These are phyloP conservation scores for Pichia californica DNA, from an alignment of 805 yeast species.

Conservation along the genomic window DNA sequence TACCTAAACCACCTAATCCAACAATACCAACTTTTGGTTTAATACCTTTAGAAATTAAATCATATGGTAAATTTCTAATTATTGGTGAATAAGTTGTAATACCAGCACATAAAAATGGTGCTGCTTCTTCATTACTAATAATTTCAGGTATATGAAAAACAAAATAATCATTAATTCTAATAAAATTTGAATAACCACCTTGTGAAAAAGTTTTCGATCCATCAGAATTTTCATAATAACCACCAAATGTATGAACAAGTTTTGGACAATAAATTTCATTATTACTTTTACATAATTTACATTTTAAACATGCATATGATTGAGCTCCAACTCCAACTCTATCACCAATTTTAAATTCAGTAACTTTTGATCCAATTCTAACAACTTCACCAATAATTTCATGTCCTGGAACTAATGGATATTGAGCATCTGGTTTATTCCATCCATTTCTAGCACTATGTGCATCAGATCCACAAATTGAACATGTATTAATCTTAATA, in stretches of 20 bases:
- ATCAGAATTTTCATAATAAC: constrained; percentile 22
- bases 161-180: constrained; percentile 57
- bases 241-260: constrained; percentile 32
- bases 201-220: constrained; percentile 33
- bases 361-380: constrained; percentile 52
- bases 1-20: constrained; percentile 67
- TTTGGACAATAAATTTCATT: constrained; percentile 41
- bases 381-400: constrained; percentile 58
- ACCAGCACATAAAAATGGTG: constrained; percentile 77
- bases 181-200: constrained; percentile 67
- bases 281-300: constrained; percentile 49
- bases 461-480: constrained; percentile 57
- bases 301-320: constrained; percentile 48
- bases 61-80: constrained; percentile 34
- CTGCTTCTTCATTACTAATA: constrained; percentile 47
- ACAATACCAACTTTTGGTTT: constrained; percentile 48
- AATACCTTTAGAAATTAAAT: constrained; percentile 26
- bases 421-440: constrained; percentile 31
- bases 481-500: constrained; percentile 38
- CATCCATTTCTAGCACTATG: constrained; percentile 46
- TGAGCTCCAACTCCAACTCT: constrained; percentile 81
- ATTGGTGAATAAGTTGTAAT: constrained; percentile 67
- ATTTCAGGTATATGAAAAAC: constrained; percentile 58
- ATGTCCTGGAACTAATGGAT: constrained; percentile 47
- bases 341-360: constrained; percentile 53